These are phyloP conservation scores for Arthrobotrys sphaeroides DNA, from an alignment of 2,329 filamentous ascomycete genomes.

Conservation along the genomic window DNA sequence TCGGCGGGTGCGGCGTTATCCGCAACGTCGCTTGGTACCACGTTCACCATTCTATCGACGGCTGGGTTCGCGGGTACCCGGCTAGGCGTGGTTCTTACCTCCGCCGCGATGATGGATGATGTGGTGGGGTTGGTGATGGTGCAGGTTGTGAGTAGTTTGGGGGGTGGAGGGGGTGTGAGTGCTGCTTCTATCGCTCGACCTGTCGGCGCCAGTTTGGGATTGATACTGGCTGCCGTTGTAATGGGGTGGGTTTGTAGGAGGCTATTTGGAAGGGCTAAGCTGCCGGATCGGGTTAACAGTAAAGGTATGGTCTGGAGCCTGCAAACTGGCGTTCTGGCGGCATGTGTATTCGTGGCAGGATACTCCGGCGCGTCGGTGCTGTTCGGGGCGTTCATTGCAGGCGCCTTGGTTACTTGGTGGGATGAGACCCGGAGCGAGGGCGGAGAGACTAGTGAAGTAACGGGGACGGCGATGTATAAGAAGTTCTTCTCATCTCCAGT, in stretches of 20 bases:
- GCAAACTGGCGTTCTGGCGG: slow-evolving; percentile 66
- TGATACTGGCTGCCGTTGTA: slow-evolving; percentile 42
- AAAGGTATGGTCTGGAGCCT: slow-evolving; percentile 61
- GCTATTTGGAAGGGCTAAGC: neutral
- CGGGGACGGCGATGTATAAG: slow-evolving; percentile 59
- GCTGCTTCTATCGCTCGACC: slow-evolving; percentile 62
- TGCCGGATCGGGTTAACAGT: slow-evolving; percentile 57
- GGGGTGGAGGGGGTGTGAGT: slow-evolving; percentile 59
- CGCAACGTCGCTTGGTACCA: slow-evolving; percentile 78
- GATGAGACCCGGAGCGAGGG: slow-evolving; percentile 61
- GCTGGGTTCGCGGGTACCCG: slow-evolving; percentile 68
- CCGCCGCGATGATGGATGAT: slow-evolving; percentile 83
- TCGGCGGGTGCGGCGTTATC: slow-evolving; percentile 77
- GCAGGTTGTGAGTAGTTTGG: slow-evolving; percentile 73
- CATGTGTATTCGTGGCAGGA: slow-evolving; percentile 65
- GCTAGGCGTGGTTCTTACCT: slow-evolving; percentile 72
- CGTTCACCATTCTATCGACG: slow-evolving; percentile 72
- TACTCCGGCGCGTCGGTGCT: slow-evolving; percentile 73
- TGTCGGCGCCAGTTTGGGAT: slow-evolving; percentile 61
- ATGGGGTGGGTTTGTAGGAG: slow-evolving; percentile 17
- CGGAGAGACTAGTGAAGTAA: neutral
- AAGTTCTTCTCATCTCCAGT: slow-evolving; percentile 62
- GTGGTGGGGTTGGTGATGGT: slow-evolving; percentile 81
- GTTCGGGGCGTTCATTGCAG: slow-evolving; percentile 72
- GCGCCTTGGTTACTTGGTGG: slow-evolving; percentile 71